Base-by-base conservation (phyloP, 2,329 filamentous ascomycete genomes). In the Juglanconis sp. region DNA sequence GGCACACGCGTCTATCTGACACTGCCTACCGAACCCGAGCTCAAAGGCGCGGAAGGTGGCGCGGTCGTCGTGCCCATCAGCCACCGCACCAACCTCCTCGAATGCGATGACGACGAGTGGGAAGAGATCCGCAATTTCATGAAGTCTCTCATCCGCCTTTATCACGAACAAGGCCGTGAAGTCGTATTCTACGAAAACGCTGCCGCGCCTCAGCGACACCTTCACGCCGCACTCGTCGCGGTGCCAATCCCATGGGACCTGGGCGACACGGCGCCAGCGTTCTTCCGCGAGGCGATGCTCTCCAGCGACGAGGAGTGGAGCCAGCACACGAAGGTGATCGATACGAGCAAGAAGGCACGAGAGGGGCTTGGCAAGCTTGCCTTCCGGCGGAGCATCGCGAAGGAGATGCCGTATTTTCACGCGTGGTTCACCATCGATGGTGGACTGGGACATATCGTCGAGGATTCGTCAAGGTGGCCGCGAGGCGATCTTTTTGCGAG, bases 61-160 rank as follows among this genome's bases (percentile, higher is more conserved):
- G 91, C 93, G 6, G 88, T 95, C 60, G 95, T 99, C 63, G 92
- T 93, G 3, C 95, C 95, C 5, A 86, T 95, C 30, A 86, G 92
- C 67, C 95, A 99, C 72, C 88, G 88, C 56, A 87, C 82, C 31
- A 99, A 98, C 72, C 85, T 99, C 0, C 79, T 99, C n/a, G 94
- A 97, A 74, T 99, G 95, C 73, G 94, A 98, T 73, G 94, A 99
- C 70, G 95, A 99, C 71, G 62, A 99, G 73, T 99, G 96, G 96
- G 95, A 99, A 71, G 95, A 99, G 75, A 88, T 99, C 5, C 90
- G 95, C 67, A 99, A 99, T 73, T 99, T 99, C 72, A 98, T 98
- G 94, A 99, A 99, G 78, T 90, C 87, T 61, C 81, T 99, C 24
- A 97, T 90, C 4, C 87, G 94, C 49, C 89, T 97, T 85, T 99